phyloP scores from a whole-genome alignment of 2,329 filamentous ascomycete genomes.

The Apiospora hydei region DNA sequence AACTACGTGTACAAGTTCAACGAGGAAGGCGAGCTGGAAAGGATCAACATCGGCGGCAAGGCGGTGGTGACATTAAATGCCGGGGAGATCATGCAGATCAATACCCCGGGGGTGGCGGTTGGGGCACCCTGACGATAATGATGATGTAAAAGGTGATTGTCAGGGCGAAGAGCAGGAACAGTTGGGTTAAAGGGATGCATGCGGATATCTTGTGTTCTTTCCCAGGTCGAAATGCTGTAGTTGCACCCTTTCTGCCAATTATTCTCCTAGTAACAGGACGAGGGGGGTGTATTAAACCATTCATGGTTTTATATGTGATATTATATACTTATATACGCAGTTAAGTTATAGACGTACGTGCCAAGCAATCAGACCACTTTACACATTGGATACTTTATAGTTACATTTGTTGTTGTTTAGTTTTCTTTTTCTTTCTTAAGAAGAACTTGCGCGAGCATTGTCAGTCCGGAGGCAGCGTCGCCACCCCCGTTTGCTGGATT shows the following conservation, averaged over 20 bases:
- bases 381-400: background rate
- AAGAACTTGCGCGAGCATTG: background rate
- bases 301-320: too few relatives aligned
- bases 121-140: slow-evolving; percentile 26
- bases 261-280: background rate
- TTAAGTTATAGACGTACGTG: background rate
- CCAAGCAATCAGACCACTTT: background rate
- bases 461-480: background rate
- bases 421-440: background rate
- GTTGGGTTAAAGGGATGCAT: background rate
- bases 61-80: slow-evolving; percentile 40
- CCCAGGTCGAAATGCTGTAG: too few relatives aligned
- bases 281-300: background rate
- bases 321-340: too few relatives aligned
- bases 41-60: slow-evolving; percentile 43
- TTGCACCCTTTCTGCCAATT: background rate
- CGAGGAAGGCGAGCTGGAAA: slow-evolving; percentile 36
- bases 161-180: background rate
- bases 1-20: slow-evolving; percentile 53
- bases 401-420: background rate
- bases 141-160: background rate
- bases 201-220: background rate
- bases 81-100: slow-evolving; percentile 46
- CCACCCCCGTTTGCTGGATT: background rate
- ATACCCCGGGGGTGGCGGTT: slow-evolving; percentile 47